Conservation (phyloP, 768 basidiomycete species). For the Rhodotorula diobovata region DNA sequence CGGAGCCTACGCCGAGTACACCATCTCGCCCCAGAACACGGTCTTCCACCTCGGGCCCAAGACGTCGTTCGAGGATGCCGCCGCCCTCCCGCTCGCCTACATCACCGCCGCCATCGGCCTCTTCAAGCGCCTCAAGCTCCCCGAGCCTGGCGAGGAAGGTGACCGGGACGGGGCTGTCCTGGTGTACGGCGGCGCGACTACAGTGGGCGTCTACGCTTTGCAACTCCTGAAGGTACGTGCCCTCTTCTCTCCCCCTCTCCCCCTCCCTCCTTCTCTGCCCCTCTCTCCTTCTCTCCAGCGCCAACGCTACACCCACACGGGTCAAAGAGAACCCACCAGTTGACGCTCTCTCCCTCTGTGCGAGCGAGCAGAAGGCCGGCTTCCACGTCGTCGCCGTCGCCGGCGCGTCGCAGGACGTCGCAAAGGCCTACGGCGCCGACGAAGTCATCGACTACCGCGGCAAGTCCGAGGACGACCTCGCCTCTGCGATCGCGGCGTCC, state of each 20-base stretch:
- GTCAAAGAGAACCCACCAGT: no score
- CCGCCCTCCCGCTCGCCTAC: conserved; percentile 41
- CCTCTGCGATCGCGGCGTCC: conserved; percentile 16
- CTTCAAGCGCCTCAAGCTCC: conserved; percentile 30
- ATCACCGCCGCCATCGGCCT: conserved; percentile 43
- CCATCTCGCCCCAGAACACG: conserved; percentile 31
- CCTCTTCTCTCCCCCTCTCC: no score
- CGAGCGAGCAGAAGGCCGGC: conserved; percentile 17
- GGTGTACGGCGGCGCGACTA: conserved; percentile 36
- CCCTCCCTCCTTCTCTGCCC: no score
- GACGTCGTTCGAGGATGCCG: conserved; percentile 41
- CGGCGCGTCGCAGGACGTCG: conserved; percentile 18
- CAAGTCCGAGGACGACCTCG: conserved; percentile 19
- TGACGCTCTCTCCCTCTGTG: no score
- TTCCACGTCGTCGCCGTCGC: conserved; percentile 41
- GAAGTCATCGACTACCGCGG: conserved; percentile 41
- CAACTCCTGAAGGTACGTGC: conserved; percentile 39
- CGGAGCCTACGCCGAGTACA: conserved; percentile 41
- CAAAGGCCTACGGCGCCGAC: conserved; percentile 38
- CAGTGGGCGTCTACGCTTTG: conserved; percentile 42
- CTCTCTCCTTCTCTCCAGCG: not conserved
- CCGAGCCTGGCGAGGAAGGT: conserved; percentile 13
- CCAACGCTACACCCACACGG: fast-evolving
- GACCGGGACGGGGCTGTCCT: conserved; percentile 10
- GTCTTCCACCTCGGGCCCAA: conserved; percentile 23